Percentiles rank a stretch among this genome's conserved stretches.
These are phyloP conservation scores for Botrytis tulipae DNA, from an alignment of 2,329 filamentous ascomycete species.

Conservation along the genomic window DNA sequence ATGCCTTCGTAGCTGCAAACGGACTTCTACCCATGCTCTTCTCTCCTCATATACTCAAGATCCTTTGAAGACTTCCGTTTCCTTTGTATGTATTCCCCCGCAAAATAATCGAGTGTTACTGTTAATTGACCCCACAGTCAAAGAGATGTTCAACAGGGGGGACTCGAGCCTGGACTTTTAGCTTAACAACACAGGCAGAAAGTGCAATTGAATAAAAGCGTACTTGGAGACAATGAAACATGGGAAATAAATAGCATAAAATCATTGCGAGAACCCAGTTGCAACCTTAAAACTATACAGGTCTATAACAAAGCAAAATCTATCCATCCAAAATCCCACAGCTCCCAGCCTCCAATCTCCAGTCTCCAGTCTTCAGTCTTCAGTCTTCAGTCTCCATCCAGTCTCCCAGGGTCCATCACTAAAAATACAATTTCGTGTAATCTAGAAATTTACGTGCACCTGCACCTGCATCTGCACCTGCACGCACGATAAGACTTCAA, in stretches of 20 bases:
- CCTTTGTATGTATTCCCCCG: background rate
- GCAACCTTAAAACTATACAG: background rate
- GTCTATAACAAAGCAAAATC: background rate
- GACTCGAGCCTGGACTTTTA: constrained; percentile 13
- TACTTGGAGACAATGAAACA: constrained; percentile 14
- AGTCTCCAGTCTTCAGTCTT: background rate
- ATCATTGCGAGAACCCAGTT: background rate
- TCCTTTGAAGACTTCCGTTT: background rate
- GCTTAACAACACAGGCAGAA: background rate
- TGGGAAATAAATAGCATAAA: constrained; percentile 12
- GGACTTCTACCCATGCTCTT: background rate
- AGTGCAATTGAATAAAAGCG: background rate
- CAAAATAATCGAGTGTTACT: background rate
- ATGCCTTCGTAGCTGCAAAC: background rate
- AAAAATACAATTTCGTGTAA: constrained; percentile 20
- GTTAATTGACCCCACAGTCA: constrained; percentile 5
- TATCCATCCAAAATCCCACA: background rate
- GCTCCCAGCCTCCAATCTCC: background rate
- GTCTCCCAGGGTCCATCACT: background rate
- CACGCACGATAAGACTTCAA: constrained; percentile 21
- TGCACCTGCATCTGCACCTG: constrained; percentile 16
- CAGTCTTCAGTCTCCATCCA: background rate
- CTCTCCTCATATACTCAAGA: background rate
- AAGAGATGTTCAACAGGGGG: constrained; percentile 14
- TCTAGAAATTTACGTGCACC: constrained; percentile 18